Base-by-base conservation (phyloP, 2,329 filamentous ascomycete species). In the Exophiala mesophila region DNA sequence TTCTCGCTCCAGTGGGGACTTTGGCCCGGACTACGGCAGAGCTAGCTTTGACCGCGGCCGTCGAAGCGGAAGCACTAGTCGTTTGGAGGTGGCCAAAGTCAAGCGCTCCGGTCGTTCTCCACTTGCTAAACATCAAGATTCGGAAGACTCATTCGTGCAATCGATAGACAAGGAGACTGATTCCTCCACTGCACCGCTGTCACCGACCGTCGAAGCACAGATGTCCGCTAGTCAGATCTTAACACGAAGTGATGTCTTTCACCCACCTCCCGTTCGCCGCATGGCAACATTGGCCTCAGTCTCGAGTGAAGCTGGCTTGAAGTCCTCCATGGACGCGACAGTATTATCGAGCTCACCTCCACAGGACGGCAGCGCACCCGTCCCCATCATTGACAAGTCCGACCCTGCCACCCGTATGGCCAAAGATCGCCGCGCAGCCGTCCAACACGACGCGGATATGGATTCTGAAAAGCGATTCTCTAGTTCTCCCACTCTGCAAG, bases 211-310 rank as follows among this genome's bases (percentile, higher is more conserved):
- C 15, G 86, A 89, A 44, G 78, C 73, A n/a, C 72, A 73, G 42
- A 82, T 83, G 35, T 94, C 89, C 3, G 90, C 86, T 2, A 97
- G 90, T 60, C 88, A 95, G 63, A 96, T 97, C 26, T 68, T 98
- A 6, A 77, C 79, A 39, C 80, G 85, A 23, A 96, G 88, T 55
- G 87, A 92, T 55, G 84, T 96, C 6, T 97, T 98, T 57, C 81
- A 85, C 53, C 82, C 81, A 18, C 88, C 88, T 12, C 85, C 83
- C 0, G 77, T 88, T 35, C 57, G 64, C 36, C 60, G 57, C 26
- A 53, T 56, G 54, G 49, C 50, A 30, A 54, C 53, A 4, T 38
- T 62, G 53, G 54, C 58, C 42, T 36, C 53, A 41, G 39, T 46
- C 38, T 53, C 59, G 17, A 55, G 56, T 12, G 68, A 70, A 2